Conservation (phyloP, 495 filamentous ascomycete species). For the Neurospora terricola region DNA sequence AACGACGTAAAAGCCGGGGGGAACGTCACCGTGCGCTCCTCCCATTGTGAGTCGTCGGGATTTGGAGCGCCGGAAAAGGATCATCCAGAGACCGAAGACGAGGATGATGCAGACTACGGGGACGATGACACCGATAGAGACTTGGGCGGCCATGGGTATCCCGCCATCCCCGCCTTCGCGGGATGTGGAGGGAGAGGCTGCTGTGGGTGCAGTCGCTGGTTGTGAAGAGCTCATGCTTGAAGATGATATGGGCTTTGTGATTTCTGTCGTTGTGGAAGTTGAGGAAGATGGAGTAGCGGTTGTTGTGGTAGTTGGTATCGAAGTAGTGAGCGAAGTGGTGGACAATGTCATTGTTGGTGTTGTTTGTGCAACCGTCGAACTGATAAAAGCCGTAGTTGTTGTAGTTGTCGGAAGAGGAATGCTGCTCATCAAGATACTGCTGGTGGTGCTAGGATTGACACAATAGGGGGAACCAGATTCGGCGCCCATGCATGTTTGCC, state of each 20-base stretch:
- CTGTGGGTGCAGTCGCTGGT: neutral
- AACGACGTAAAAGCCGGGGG: neutral
- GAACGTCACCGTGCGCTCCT: neutral
- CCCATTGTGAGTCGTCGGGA: neutral
- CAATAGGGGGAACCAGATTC: conserved; percentile 8
- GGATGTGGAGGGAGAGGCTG: neutral
- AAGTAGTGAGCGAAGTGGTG: neutral
- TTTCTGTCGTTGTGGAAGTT: neutral
- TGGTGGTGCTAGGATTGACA: neutral
- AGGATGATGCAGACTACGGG: conserved; percentile 4
- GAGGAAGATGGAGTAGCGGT: neutral
- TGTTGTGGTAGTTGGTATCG: neutral
- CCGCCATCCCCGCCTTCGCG: neutral
- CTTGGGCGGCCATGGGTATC: conserved; percentile 3
- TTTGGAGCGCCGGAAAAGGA: conserved; percentile 2
- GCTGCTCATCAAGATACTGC: neutral
- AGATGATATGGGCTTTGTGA: neutral
- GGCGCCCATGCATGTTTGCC: conserved; percentile 10
- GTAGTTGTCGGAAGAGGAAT: neutral
- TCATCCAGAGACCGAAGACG: conserved; percentile 4
- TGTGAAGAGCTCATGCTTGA: neutral
- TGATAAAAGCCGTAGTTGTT: neutral
- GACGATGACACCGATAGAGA: conserved; percentile 6
- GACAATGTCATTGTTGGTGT: neutral
- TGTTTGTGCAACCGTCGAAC: neutral